These are phyloP conservation scores for Ophiostoma himal-ulmi DNA, from an alignment of 2,329 filamentous ascomycete species.

Conservation along the genomic window DNA sequence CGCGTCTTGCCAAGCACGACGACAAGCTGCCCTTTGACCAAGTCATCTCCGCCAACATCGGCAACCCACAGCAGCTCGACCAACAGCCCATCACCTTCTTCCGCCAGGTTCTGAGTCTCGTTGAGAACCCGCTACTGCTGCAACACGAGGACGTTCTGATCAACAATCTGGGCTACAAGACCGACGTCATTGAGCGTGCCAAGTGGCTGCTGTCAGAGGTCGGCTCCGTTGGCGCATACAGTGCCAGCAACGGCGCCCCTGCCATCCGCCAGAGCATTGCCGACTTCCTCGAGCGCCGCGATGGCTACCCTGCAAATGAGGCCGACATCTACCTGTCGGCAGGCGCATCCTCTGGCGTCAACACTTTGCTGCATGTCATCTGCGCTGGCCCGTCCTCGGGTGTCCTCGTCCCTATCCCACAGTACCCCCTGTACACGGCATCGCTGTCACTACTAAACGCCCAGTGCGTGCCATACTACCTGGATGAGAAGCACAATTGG, in stretches of 20 bases:
- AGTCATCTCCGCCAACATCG: constrained; percentile 96
- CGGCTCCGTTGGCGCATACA: constrained; percentile 93
- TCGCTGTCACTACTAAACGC: constrained; percentile 82
- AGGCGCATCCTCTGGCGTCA: constrained; percentile 90
- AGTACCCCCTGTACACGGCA: constrained; percentile 96
- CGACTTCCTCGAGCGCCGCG: constrained; percentile 84
- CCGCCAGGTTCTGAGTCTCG: constrained; percentile 85
- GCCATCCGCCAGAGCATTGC: constrained; percentile 85
- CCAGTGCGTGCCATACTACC: constrained; percentile 83
- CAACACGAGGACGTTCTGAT: constrained; percentile 76
- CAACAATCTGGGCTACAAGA: constrained; percentile 74
- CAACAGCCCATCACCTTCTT: constrained; percentile 99
- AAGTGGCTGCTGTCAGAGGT: constrained; percentile 73
- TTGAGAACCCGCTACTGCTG: constrained; percentile 84
- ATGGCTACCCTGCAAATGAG: constrained; percentile 78
- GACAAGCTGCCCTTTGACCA: constrained; percentile 69
- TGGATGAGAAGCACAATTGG: constrained; percentile 83
- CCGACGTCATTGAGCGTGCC: constrained; percentile 81
- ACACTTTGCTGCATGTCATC: constrained; percentile 85
- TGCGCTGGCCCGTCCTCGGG: constrained; percentile 71
- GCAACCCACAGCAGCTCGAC: constrained; percentile 97
- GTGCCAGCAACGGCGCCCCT: constrained; percentile 82
- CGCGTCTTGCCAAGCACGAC: constrained; percentile 57
- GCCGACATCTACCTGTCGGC: constrained; percentile 83
- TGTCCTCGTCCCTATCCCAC: constrained; percentile 89